A percentile compares a stretch with the other conserved stretches of the same genome.
phyloP scores from a whole-genome alignment of 805 yeast genomes.

The Candida coleopterorum region DNA sequence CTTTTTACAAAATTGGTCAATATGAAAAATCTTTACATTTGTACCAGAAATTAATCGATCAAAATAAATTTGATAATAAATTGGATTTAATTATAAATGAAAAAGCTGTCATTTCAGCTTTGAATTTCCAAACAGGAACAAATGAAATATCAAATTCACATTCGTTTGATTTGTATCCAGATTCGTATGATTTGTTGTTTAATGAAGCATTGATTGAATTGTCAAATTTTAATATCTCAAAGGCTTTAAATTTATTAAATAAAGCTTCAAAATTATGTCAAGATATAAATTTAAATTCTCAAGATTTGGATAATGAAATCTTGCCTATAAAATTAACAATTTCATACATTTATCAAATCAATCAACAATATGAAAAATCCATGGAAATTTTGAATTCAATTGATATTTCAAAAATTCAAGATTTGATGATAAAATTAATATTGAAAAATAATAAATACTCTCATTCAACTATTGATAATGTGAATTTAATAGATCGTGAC shows the following conservation, averaged over 20 bases:
- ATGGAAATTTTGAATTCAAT: conserved; percentile 30
- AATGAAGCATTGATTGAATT: conserved; percentile 53
- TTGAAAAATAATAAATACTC: conserved; percentile 42
- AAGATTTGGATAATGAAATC: conserved; percentile 48
- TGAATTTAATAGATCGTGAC: conserved; percentile 28
- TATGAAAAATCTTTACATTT: conserved; percentile 37
- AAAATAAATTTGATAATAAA: conserved; percentile 36
- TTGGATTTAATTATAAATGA: conserved; percentile 60
- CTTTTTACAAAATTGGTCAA: conserved; percentile 46
- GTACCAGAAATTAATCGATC: conserved; percentile 38
- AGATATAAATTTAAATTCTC: conserved; percentile 36
- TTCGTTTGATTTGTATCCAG: conserved; percentile 2
- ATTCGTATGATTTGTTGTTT: conserved; percentile 51
- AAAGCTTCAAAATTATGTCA: conserved; percentile 42
- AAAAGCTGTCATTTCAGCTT: conserved; percentile 60
- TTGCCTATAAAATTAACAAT: conserved; percentile 58
- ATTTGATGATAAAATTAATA: conserved; percentile 37
- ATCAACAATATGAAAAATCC: conserved; percentile 32
- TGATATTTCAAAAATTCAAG: conserved; percentile 27
- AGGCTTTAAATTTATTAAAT: conserved; percentile 41
- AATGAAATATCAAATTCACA: background rate
- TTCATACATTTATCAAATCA: conserved; percentile 45
- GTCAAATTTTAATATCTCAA: conserved; percentile 31
- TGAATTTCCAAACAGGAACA: conserved; percentile 15
- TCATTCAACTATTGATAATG: conserved; percentile 18